Conservation (phyloP, 176 grass and related monocot species). For the Carex littledalei region DNA sequence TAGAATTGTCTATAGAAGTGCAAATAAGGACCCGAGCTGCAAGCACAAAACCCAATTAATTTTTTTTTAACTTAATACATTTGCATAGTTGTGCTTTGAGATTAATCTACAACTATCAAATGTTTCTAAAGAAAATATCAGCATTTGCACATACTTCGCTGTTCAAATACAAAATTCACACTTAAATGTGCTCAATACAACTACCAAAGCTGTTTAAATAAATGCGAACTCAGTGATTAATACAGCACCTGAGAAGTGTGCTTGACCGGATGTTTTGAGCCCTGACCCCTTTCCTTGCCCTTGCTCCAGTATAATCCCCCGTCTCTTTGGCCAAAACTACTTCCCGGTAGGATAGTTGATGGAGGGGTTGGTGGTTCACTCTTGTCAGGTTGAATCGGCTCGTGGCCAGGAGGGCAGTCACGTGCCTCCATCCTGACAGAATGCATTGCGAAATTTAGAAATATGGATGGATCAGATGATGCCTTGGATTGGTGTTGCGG, state of each 20-base stretch:
- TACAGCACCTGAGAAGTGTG: no score
- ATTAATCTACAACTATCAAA: not conserved
- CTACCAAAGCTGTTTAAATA: not conserved
- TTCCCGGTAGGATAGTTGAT: no score
- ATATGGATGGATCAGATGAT: slow-evolving; percentile 84
- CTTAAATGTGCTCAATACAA: not conserved
- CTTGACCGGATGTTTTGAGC: no score
- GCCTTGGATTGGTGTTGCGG: slow-evolving; percentile 23
- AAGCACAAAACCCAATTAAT: not conserved
- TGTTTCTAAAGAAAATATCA: not conserved
- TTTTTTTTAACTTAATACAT: not conserved
- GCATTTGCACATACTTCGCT: not conserved
- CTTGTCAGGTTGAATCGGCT: no score
- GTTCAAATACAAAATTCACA: not conserved
- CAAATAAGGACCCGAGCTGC: not conserved
- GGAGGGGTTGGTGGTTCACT: no score
- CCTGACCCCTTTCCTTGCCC: no score
- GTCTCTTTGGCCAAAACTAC: no score
- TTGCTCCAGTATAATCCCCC: no score
- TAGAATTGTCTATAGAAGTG: not conserved
- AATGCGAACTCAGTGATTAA: no score
- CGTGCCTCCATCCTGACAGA: no score
- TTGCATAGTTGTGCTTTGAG: not conserved
- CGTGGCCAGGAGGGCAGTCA: no score
- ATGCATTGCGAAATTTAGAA: no score